Evolutionary conservation across 2,329 filamentous ascomycete genomes (phyloP).

Genomic region (Colletotrichum sansevieriae): DNA sequence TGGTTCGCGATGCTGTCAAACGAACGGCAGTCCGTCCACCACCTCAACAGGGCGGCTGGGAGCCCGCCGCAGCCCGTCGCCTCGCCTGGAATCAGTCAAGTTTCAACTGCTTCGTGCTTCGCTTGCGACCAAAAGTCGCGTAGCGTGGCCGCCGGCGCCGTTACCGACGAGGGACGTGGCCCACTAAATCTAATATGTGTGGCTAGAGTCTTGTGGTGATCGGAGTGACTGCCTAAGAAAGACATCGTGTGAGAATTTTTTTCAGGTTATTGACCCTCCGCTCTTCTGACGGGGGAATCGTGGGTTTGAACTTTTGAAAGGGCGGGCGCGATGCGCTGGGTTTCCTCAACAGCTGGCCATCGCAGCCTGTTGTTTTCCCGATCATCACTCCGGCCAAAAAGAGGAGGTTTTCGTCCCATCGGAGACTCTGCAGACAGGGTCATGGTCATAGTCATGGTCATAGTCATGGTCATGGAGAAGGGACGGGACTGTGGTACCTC

Average conservation of each 20-base stretch:
- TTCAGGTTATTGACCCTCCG: slow-evolving; percentile 19
- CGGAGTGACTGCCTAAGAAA: slow-evolving; percentile 22
- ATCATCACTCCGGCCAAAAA: slow-evolving; percentile 29
- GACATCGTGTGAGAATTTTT: slow-evolving; percentile 17
- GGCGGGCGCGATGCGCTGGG: slow-evolving; percentile 4
- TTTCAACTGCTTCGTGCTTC: background rate
- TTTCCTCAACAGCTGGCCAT: slow-evolving; percentile 15
- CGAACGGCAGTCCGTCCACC: background rate
- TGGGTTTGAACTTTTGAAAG: background rate
- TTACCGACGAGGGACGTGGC: slow-evolving; percentile 20
- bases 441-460: no score
- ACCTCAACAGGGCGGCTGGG: slow-evolving; percentile 13
- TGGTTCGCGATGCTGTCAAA: background rate
- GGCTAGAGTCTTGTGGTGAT: slow-evolving; percentile 17
- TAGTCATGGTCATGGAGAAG: no score
- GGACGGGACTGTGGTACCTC: background rate
- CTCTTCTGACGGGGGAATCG: slow-evolving; percentile 21
- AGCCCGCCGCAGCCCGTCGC: background rate
- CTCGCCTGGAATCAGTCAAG: slow-evolving; percentile 14
- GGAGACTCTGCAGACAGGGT: background rate
- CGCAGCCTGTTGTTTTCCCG: slow-evolving; percentile 24
- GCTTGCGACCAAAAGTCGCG: slow-evolving; percentile 21
- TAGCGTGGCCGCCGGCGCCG: slow-evolving; percentile 36
- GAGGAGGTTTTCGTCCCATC: slow-evolving; percentile 24
- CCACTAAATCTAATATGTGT: slow-evolving; percentile 29